Percentiles rank a stretch among this genome's conserved stretches.
Conservation (phyloP, 1,284 basidiomycete species). For the Anthracocystis panici-leucophaei region DNA sequence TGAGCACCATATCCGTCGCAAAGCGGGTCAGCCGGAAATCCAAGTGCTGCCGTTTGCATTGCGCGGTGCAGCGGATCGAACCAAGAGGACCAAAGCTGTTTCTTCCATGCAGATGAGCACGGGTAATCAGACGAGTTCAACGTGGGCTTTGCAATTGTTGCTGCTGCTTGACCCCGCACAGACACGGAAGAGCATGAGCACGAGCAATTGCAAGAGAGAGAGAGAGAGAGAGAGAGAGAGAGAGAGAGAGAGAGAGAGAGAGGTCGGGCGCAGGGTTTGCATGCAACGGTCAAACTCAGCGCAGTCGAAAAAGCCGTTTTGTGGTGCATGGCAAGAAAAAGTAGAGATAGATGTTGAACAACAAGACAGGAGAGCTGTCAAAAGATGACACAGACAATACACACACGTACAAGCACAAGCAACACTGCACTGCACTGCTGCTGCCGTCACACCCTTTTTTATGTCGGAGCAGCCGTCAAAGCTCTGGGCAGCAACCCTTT, state of each 20-base stretch:
- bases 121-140: background rate
- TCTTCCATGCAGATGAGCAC: background rate
- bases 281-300: conserved; percentile 1
- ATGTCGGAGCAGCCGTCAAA: conserved; percentile 1
- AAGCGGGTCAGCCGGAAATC: background rate
- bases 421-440: background rate
- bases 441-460: background rate
- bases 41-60: background rate
- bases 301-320: background rate
- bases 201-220: background rate
- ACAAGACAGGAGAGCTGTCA: conserved; percentile 11
- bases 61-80: too few species aligned
- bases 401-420: background rate
- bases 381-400: background rate
- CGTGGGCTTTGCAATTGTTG: background rate
- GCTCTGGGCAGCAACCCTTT: too few species aligned
- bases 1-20: background rate
- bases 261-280: conserved; percentile 7
- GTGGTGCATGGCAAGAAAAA: background rate
- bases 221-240: too few species aligned
- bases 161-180: conserved; percentile 1
- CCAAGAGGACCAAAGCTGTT: background rate
- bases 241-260: too few species aligned
- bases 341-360: conserved; percentile 20
- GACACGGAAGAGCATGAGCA: background rate